Conservation (phyloP, 2,329 filamentous ascomycete genomes). For the Exutisphaerella laricina region DNA sequence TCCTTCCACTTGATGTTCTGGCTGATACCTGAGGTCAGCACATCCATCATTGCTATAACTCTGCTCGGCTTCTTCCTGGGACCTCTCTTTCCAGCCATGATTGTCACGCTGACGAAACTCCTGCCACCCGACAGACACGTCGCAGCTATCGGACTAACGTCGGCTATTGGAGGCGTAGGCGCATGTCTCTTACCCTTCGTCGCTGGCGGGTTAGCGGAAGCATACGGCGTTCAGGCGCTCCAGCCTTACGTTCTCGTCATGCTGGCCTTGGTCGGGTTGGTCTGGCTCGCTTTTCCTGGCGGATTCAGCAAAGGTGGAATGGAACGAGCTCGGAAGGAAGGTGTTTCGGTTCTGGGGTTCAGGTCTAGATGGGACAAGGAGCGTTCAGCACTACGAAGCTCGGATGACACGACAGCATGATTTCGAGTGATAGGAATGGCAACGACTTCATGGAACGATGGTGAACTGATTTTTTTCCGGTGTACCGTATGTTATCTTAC, state of each 20-base stretch:
- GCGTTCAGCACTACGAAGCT: too few relatives aligned
- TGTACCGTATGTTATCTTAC: too few relatives aligned
- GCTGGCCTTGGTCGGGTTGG: conserved; percentile 9
- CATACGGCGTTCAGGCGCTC: conserved; percentile 51
- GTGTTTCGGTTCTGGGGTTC: background rate
- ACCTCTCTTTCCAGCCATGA: conserved; percentile 20
- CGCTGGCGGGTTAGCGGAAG: conserved; percentile 34
- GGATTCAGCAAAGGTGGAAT: background rate
- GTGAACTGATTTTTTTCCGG: too few relatives aligned
- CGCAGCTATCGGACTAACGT: conserved; percentile 16
- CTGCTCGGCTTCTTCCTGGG: conserved; percentile 20
- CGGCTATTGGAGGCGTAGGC: conserved; percentile 19
- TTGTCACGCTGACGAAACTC: conserved; percentile 16
- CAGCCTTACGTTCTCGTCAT: conserved; percentile 47
- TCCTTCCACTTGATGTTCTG: conserved; percentile 19
- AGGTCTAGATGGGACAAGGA: background rate
- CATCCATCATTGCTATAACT: conserved; percentile 15
- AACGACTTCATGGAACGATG: too few relatives aligned
- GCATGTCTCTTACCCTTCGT: conserved; percentile 31
- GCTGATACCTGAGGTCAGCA: conserved; percentile 18
- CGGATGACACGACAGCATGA: too few relatives aligned
- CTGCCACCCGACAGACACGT: conserved; percentile 20
- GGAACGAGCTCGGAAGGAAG: background rate
- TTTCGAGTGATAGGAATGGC: too few relatives aligned
- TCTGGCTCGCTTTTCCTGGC: conserved; percentile 17